A percentile compares a stretch with the other conserved stretches of the same genome.
Evolutionary conservation across 371 early-diverging fungal species (phyloP).

Genomic region (Globomyces sp.): DNA sequence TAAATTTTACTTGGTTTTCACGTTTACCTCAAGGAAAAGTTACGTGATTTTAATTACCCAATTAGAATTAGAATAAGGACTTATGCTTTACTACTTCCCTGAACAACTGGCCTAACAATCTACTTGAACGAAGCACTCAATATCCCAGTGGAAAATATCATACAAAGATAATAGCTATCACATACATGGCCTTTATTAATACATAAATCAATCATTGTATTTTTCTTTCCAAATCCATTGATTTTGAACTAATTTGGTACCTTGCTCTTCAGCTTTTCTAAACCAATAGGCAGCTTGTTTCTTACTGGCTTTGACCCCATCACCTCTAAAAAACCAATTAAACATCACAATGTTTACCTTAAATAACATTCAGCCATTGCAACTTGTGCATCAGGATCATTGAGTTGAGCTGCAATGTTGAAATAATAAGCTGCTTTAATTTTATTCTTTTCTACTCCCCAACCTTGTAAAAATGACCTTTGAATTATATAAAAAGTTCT

Average conservation of each 20-base stretch:
- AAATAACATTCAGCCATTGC: conserved; percentile 65
- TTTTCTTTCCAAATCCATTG: conserved; percentile 94
- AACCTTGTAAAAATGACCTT: conserved; percentile 79
- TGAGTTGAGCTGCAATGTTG: conserved; percentile 82
- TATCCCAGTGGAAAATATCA: too few species aligned
- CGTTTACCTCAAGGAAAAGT: too few species aligned
- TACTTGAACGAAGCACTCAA: too few species aligned
- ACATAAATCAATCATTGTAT: background rate
- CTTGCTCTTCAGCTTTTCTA: conserved; percentile 78
- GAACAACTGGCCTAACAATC: too few species aligned
- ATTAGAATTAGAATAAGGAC: too few species aligned
- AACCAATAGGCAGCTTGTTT: conserved; percentile 80
- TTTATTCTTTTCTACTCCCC: conserved; percentile 84
- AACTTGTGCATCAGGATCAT: conserved; percentile 87
- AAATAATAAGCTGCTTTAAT: conserved; percentile 81
- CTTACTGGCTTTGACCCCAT: conserved; percentile 82
- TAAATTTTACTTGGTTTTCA: too few species aligned
- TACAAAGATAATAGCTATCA: too few species aligned
- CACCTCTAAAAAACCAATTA: conserved; percentile 44
- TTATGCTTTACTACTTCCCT: too few species aligned
- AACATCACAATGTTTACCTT: conserved; percentile 6
- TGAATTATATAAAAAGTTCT: too few species aligned
- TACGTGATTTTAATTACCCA: too few species aligned
- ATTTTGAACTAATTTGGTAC: conserved; percentile 78
- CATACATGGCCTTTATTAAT: too few species aligned